These are phyloP conservation scores for Adansonia gregorii DNA, from an alignment of 441 rosid genomes.

Conservation along the genomic window DNA sequence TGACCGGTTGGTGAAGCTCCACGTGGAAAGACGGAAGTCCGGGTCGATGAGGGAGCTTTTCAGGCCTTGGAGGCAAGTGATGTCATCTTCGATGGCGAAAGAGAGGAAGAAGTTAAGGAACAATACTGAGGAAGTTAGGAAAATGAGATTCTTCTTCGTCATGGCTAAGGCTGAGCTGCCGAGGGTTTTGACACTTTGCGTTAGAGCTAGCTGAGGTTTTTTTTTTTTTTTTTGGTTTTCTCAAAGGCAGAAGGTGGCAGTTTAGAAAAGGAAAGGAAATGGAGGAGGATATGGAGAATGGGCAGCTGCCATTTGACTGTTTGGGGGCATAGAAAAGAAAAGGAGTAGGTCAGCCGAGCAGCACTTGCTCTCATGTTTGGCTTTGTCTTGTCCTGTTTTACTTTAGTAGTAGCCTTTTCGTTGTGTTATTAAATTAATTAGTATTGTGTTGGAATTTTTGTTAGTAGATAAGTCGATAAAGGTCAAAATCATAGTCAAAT, in stretches of 20 bases:
- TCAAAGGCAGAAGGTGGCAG: not conserved
- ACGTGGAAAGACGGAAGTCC: constrained; percentile 32
- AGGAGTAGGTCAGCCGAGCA: not conserved
- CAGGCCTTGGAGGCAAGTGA: constrained; percentile 60
- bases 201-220: not conserved
- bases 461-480: no score
- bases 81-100: constrained; percentile 56
- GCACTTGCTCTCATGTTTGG: no score
- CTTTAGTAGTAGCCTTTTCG: no score
- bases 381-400: no score
- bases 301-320: constrained; percentile 51
- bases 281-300: constrained; percentile 28
- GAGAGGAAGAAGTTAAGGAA: constrained; percentile 8
- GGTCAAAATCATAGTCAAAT: no score
- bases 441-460: no score
- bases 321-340: not conserved
- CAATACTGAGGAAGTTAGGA: constrained; percentile 21
- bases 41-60: constrained; percentile 50
- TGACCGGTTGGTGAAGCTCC: constrained; percentile 53
- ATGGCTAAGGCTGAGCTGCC: not conserved
- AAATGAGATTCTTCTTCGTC: constrained; percentile 29
- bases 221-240: not conserved
- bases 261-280: constrained; percentile 1
- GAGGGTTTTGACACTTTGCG: not conserved
- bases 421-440: no score